phyloP scores from a whole-genome alignment of 495 filamentous ascomycete genomes.

The Neohortaea acidophila region DNA sequence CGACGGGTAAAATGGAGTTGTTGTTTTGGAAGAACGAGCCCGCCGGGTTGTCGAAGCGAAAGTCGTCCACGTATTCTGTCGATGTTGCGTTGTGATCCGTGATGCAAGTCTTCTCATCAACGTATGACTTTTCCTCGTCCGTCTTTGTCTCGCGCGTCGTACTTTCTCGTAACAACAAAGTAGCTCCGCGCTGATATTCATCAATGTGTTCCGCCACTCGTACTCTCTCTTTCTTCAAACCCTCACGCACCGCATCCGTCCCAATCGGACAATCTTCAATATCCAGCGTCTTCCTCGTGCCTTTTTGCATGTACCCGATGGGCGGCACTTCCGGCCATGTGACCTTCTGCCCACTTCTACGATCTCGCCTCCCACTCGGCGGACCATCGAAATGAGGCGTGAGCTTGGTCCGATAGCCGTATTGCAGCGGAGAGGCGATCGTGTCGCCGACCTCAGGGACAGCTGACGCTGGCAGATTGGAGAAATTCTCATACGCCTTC shows the following conservation, averaged over 20 bases:
- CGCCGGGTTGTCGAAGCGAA: constrained; percentile 75
- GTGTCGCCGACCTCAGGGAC: constrained; percentile 68
- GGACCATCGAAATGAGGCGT: constrained; percentile 88
- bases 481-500: constrained; percentile 87
- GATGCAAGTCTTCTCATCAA: constrained; percentile 70
- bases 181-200: constrained; percentile 67
- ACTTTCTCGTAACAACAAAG: constrained; percentile 73
- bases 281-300: constrained; percentile 55
- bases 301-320: constrained; percentile 85
- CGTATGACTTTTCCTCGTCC: constrained; percentile 27
- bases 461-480: constrained; percentile 55
- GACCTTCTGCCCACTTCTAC: constrained; percentile 29
- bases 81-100: constrained; percentile 67
- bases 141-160: constrained; percentile 52
- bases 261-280: constrained; percentile 97
- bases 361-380: constrained; percentile 30
- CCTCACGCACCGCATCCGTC: constrained; percentile 64
- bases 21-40: constrained; percentile 98
- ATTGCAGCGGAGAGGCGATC: constrained; percentile 76
- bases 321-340: constrained; percentile 45
- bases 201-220: constrained; percentile 52
- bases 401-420: constrained; percentile 88
- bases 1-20: constrained; percentile 86
- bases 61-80: constrained; percentile 75
- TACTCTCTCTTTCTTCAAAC: constrained; percentile 57